Conservation (phyloP, 306 rosid genomes). For the Trifolium pratense region DNA sequence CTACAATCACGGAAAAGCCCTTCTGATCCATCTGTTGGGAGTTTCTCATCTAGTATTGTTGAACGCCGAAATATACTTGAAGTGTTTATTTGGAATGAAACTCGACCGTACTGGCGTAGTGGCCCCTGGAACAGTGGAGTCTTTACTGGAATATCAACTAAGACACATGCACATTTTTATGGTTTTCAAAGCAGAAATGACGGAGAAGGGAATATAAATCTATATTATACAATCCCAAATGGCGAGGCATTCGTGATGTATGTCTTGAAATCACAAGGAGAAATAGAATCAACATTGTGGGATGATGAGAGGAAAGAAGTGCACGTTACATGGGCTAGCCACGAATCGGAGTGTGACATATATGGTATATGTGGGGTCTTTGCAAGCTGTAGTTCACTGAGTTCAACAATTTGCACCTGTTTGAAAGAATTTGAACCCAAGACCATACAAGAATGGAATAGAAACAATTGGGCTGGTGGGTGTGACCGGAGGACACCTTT, state of each 20-base stretch:
- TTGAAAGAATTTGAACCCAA: slow-evolving; percentile 37
- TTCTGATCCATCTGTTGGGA: slow-evolving; percentile 48
- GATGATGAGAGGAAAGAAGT: neutral
- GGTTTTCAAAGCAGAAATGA: neutral
- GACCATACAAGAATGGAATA: slow-evolving; percentile 21
- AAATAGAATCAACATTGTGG: neutral
- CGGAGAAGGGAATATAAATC: neutral
- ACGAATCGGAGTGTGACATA: slow-evolving; percentile 13
- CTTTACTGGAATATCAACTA: neutral
- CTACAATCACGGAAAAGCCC: slow-evolving; percentile 42
- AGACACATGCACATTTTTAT: neutral
- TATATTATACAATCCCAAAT: neutral
- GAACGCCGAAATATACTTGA: neutral
- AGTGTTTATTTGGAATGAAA: neutral
- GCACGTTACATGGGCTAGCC: neutral
- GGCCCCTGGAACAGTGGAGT: neutral
- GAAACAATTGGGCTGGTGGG: slow-evolving; percentile 27
- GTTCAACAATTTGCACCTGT: slow-evolving; percentile 28
- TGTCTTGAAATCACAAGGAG: slow-evolving; percentile 13
- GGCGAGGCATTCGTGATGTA: accelerated
- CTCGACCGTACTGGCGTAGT: neutral
- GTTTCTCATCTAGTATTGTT: slow-evolving; percentile 20
- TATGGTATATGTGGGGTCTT: slow-evolving; percentile 32
- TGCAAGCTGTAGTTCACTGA: slow-evolving; percentile 29
- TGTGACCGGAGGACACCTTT: slow-evolving; percentile 23